Evolutionary conservation across 495 filamentous ascomycete species (phyloP), one percentile per base, ranked within the genome.

Genomic region (Neurospora africana): DNA sequence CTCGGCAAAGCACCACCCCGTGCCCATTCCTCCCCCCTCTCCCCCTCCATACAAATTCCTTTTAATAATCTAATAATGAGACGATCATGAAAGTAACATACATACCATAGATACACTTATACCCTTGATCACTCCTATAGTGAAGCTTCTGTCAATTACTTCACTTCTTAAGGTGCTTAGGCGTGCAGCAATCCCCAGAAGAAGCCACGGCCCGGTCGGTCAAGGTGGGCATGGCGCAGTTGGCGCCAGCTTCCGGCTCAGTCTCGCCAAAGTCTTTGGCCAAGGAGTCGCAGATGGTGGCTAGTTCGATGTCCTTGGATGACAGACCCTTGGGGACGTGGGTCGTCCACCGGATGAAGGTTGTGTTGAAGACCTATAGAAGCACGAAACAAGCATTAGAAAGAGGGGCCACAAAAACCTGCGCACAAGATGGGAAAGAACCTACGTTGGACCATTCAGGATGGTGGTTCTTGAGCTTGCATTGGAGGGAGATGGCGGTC

Each of bases 251-350:
- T 43, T 30, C 41, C 65, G 11, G 69, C 69, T 41, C 72, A 39
- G 83, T 74, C 76, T 90, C 89, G 41, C 86, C 86, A 73, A 86
- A 83, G 70, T 83, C 81, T 19, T 37, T 68, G 19, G 87, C 88
- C 36, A 88, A 83, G 70, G 85, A 76, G 77, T 93, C 91, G 79
- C 92, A 93, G 72, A 87, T 84, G 47, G 78, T 79, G 1, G 92
- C 92, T 81, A 93, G 85, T 19, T 84, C 78, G 43, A 90, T 78
- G 76, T 94, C 92, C 74, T 90, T 90, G 33, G 81, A 72, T 0
- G 89, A 90, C n/a, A 94, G 83, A n/a, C 92, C 91, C 27, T 84
- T 83, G 10, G 90, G 91, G 61, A 83, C 83, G 80, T 94, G 91
- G 21, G 92, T 93, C 13, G 91, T 93, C 92, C 91, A 93, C 47